phyloP scores from a whole-genome alignment of 345 rosid genomes.

The Pistacia integerrima region DNA sequence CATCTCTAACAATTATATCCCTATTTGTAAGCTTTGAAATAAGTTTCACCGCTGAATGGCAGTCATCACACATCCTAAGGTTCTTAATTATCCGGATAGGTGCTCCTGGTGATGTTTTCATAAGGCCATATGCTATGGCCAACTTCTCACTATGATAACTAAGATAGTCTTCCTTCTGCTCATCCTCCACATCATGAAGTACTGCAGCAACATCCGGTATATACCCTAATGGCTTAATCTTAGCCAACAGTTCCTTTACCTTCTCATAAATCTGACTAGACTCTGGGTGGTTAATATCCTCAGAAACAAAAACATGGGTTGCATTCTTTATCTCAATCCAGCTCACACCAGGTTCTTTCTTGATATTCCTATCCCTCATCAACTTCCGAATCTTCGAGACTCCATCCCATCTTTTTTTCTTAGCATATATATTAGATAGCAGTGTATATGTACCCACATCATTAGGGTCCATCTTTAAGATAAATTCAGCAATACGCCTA shows the following conservation, averaged over 20 bases:
- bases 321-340: constrained; percentile 63
- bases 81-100: constrained; percentile 67
- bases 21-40: constrained; percentile 62
- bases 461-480: constrained; percentile 51
- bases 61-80: constrained; percentile 85
- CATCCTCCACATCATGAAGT: constrained; percentile 80
- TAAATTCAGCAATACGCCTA: constrained; percentile 51
- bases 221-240: constrained; percentile 74
- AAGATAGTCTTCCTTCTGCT: constrained; percentile 73
- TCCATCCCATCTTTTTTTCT: constrained; percentile 69
- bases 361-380: constrained; percentile 62
- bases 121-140: constrained; percentile 77
- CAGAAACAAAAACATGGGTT: constrained; percentile 69
- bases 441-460: constrained; percentile 69
- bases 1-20: constrained; percentile 70
- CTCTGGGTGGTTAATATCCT: constrained; percentile 67
- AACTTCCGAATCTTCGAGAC: constrained; percentile 61
- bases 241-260: constrained; percentile 56
- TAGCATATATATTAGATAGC: constrained; percentile 67
- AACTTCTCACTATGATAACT: constrained; percentile 83
- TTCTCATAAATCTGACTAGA: constrained; percentile 49
- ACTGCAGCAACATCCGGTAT: constrained; percentile 58
- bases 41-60: constrained; percentile 78
- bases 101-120: constrained; percentile 62
- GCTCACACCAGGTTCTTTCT: constrained; percentile 92